phyloP scores from a whole-genome alignment of 1,284 basidiomycete species.

The Boletellus deceptivus region DNA sequence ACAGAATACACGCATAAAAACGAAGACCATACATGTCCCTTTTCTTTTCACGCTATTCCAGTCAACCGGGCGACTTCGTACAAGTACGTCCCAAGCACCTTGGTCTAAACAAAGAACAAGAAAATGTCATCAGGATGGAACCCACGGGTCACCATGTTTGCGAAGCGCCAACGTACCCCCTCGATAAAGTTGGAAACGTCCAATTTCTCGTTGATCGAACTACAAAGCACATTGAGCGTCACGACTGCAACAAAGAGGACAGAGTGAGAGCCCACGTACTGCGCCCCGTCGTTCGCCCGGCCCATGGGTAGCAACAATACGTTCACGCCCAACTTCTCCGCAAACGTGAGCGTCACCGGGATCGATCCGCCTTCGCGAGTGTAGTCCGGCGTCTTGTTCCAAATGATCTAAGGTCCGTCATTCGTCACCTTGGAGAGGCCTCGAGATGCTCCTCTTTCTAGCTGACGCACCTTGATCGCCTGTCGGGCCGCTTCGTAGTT shows the following conservation, averaged over 20 bases:
- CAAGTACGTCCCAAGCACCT: constrained; percentile 80
- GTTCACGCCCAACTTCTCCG: constrained; percentile 80
- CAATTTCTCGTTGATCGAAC: constrained; percentile 95
- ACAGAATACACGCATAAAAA: too few relatives aligned
- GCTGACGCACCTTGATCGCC: constrained; percentile 61
- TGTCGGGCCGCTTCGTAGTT: constrained; percentile 90
- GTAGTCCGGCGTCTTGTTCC: constrained; percentile 81
- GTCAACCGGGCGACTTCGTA: constrained; percentile 63
- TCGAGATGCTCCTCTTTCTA: too few relatives aligned
- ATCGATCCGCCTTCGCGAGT: constrained; percentile 96
- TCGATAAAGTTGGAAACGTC: constrained; percentile 92
- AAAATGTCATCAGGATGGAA: too few relatives aligned
- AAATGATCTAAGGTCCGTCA: constrained; percentile 55
- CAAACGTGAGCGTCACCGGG: constrained; percentile 94
- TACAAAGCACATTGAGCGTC: constrained; percentile 26
- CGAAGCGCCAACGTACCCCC: constrained; percentile 52
- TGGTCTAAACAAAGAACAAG: constrained; percentile 45
- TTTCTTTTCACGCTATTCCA: constrained; percentile 20
- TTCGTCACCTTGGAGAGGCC: too few relatives aligned
- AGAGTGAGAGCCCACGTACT: constrained; percentile 47
- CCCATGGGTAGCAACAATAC: constrained; percentile 92
- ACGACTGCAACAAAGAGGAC: not conserved
- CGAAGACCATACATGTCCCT: not conserved
- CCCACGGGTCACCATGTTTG: not conserved
- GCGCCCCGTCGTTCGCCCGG: constrained; percentile 90